phyloP scores from a whole-genome alignment of 495 filamentous ascomycete species.

The Copromyces sp. region DNA sequence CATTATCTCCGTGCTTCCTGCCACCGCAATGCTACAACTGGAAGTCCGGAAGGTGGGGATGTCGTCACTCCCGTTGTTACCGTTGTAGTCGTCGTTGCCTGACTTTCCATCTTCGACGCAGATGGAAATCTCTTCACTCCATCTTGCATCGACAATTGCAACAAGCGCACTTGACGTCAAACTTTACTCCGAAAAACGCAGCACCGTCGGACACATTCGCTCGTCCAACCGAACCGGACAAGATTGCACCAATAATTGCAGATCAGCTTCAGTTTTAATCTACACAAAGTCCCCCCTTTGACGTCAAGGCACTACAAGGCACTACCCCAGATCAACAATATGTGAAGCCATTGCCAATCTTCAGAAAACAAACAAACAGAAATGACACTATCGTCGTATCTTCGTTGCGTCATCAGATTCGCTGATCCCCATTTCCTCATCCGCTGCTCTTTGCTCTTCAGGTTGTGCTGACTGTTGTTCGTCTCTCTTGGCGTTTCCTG shows the following conservation, averaged over 20 bases:
- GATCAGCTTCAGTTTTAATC: not conserved
- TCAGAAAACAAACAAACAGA: not conserved
- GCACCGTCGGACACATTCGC: not conserved
- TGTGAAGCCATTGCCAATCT: not conserved
- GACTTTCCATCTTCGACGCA: not conserved
- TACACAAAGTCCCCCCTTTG: not conserved
- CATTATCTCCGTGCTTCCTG: not conserved
- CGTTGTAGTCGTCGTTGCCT: not conserved
- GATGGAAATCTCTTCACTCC: not conserved
- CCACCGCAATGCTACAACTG: not conserved
- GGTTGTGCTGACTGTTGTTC: not conserved
- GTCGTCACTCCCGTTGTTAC: not conserved
- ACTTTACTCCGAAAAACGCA: not conserved
- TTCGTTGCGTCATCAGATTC: not conserved
- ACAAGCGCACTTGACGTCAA: not conserved
- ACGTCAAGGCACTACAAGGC: not conserved
- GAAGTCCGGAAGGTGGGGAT: not conserved
- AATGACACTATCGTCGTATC: not conserved
- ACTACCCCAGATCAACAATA: not conserved
- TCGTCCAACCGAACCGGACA: not conserved
- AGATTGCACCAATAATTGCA: not conserved
- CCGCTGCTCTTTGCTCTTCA: not conserved
- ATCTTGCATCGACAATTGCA: not conserved
- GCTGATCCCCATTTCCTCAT: not conserved
- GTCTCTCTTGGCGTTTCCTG: not conserved